These are phyloP conservation scores for Austroboletus festivus DNA, from an alignment of 768 basidiomycete species.

Conservation along the genomic window DNA sequence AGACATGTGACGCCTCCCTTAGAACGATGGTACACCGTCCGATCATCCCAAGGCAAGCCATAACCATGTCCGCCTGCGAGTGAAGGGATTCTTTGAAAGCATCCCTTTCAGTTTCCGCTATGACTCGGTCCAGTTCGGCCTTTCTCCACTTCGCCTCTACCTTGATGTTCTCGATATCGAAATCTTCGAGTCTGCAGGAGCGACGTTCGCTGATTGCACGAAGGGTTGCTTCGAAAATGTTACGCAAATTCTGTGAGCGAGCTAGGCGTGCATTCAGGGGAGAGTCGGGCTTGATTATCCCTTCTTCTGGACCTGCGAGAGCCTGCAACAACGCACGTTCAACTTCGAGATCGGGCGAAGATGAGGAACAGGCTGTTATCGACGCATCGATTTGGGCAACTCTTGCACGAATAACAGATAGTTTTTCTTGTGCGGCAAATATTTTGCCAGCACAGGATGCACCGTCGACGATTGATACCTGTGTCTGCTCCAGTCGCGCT, in stretches of 20 bases:
- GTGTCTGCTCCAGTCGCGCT: conserved; percentile 67
- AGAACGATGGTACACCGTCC: conserved; percentile 75
- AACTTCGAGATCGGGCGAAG: conserved; percentile 59
- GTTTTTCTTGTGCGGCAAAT: conserved; percentile 63
- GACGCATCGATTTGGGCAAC: conserved; percentile 53
- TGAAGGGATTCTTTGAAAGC: conserved; percentile 59
- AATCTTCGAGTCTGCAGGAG: conserved; percentile 74
- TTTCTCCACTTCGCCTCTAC: conserved; percentile 62
- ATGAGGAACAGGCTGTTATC: conserved; percentile 32
- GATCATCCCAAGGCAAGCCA: conserved; percentile 75
- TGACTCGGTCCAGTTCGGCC: conserved; percentile 67
- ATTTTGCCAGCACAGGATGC: conserved; percentile 71
- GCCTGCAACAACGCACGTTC: conserved; percentile 68
- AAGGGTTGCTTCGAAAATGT: conserved; percentile 84
- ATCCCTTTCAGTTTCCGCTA: conserved; percentile 63
- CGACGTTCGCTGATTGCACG: conserved; percentile 79
- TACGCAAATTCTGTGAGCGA: conserved; percentile 68
- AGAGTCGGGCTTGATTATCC: conserved; percentile 57
- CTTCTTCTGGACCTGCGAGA: conserved; percentile 69
- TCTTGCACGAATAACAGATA: conserved; percentile 61
- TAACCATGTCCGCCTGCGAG: conserved; percentile 63
- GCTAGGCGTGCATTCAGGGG: conserved; percentile 55
- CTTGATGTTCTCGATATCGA: conserved; percentile 65
- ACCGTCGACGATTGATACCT: conserved; percentile 69
- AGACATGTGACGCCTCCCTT: conserved; percentile 52